Conservation (phyloP, 768 basidiomycete genomes). For the Termitomyces heimii region DNA sequence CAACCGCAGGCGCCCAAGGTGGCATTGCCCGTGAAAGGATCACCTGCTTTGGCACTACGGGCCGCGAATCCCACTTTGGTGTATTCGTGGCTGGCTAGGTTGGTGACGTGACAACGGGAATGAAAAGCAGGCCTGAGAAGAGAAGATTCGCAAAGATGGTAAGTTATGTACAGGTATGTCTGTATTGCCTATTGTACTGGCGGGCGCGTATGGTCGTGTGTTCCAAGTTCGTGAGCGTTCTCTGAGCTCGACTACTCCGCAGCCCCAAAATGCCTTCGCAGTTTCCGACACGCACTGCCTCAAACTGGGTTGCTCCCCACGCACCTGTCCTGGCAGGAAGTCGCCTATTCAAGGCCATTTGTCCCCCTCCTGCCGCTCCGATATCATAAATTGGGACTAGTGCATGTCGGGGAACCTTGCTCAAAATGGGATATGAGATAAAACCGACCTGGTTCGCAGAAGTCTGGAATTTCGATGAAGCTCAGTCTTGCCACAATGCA, state of each 20-base stretch:
- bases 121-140: constrained; percentile 6
- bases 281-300: background rate
- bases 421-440: background rate
- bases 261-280: background rate
- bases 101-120: background rate
- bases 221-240: background rate
- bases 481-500: background rate
- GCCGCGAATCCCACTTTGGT: background rate
- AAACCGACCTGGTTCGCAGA: constrained; percentile 8
- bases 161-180: background rate
- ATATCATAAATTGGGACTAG: background rate
- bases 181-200: background rate
- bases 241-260: background rate
- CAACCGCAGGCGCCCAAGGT: background rate
- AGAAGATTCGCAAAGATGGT: background rate
- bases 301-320: background rate
- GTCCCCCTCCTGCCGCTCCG: background rate
- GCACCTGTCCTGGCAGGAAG: background rate
- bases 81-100: background rate
- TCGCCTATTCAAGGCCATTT: background rate
- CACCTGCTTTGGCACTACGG: background rate
- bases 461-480: constrained; percentile 1
- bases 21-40: background rate
- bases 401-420: background rate
- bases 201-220: background rate